phyloP scores from a whole-genome alignment of 2,329 filamentous ascomycete species.

The Falciphora oryzae region DNA sequence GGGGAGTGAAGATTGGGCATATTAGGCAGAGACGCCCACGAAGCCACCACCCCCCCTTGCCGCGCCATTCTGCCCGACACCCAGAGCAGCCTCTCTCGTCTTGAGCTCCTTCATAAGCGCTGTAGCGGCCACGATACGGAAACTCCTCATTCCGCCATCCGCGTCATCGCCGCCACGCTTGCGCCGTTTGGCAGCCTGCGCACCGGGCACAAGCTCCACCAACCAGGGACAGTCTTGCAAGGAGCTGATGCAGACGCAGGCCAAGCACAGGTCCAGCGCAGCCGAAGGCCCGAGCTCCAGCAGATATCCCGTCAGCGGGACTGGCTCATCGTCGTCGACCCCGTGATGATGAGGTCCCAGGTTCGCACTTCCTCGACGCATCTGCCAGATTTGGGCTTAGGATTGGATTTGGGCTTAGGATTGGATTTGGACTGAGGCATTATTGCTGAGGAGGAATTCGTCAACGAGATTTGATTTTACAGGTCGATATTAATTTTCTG shows the following conservation, averaged over 20 bases:
- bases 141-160: slow-evolving; percentile 20
- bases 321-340: not conserved
- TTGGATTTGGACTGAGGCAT: no score
- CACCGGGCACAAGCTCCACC: slow-evolving; percentile 2
- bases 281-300: slow-evolving; percentile 11
- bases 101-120: slow-evolving; percentile 24
- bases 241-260: slow-evolving; percentile 20
- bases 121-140: slow-evolving; percentile 25
- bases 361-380: slow-evolving; percentile 16
- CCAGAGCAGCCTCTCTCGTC: slow-evolving; percentile 1
- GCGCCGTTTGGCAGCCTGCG: slow-evolving; percentile 1
- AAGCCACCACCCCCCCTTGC: slow-evolving; percentile 1
- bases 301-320: slow-evolving; percentile 5
- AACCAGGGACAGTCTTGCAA: slow-evolving; percentile 3
- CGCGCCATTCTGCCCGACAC: slow-evolving; percentile 10
- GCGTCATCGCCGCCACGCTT: slow-evolving; percentile 10
- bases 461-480: no score
- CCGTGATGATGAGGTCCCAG: not conserved
- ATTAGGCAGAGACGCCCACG: slow-evolving; percentile 5
- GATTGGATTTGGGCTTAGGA: no score
- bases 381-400: no score
- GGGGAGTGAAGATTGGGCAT: no score
- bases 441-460: no score
- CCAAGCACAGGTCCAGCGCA: slow-evolving; percentile 25
- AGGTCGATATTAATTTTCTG: no score